Conservation (phyloP, 139 green algal species). For the Pseudopediastrum boryanum region DNA sequence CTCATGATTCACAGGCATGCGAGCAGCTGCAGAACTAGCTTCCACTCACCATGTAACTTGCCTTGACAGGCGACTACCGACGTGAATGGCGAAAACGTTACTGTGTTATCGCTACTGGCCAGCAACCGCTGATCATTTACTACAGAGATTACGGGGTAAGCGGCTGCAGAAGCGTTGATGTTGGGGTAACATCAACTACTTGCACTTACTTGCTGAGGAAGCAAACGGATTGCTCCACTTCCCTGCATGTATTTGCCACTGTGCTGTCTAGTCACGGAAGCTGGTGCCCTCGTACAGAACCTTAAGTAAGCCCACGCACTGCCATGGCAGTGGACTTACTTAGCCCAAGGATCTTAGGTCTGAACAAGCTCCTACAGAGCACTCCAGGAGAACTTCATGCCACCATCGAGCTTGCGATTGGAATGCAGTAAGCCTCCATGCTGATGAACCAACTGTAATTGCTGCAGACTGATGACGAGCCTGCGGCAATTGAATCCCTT, state of each 20-base stretch:
- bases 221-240: too few relatives aligned
- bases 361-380: too few relatives aligned
- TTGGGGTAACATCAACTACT: too few relatives aligned
- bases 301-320: too few relatives aligned
- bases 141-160: slow-evolving; percentile 32
- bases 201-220: too few relatives aligned
- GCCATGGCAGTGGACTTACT: too few relatives aligned
- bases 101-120: slow-evolving; percentile 14
- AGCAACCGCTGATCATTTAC: slow-evolving; percentile 24
- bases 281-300: too few relatives aligned
- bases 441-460: not conserved
- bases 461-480: slow-evolving; percentile 9
- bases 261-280: too few relatives aligned
- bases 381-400: too few relatives aligned
- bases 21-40: not conserved
- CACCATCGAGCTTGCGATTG: too few relatives aligned
- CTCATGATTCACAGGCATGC: not conserved
- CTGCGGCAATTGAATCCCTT: slow-evolving; percentile 7
- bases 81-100: slow-evolving; percentile 32
- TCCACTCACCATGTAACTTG: not conserved
- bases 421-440: not conserved
- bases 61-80: slow-evolving; percentile 23
- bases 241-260: too few relatives aligned
- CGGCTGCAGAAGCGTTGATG: not conserved
- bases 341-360: too few relatives aligned